Base-by-base conservation (phyloP, 495 filamentous ascomycete genomes). In the Hypoxylon perforatum region DNA sequence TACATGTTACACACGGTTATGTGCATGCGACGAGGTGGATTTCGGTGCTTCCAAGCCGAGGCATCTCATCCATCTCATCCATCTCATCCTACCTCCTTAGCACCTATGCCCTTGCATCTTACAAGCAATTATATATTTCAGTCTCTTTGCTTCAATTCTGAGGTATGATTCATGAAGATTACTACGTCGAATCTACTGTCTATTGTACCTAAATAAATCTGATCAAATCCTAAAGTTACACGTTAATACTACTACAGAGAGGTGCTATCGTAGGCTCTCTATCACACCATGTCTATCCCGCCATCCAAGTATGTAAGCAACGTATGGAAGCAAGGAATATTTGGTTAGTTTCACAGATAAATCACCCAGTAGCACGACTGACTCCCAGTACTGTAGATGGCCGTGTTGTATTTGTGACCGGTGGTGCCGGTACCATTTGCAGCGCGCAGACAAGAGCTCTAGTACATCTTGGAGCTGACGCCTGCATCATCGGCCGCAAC, bases 401-500 rank as follows among this genome's bases (percentile, higher is more conserved):
- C 73, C 95, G 95, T 74, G 93, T 98, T 17, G 85, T 97, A 65
- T 94, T 98, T 81, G 96, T 96, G 72, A 99, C 95, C 23, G 95
- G 95, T 39, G 95, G 95, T 52, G 92, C 92, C 0, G 95, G 95
- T 36, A 90, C 92, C 12, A 99, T 99, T 67, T 96, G 95, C 77
- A 94, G 90, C 67, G 92, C 90, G 8, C 95, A 97, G 77, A 95
- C 97, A 38, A 87, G 92, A 54, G 95, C 94, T 14, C 76, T 99
- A 38, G 92, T 99, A 14, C 84, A 93, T 54, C 90, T 99, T 30
- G 95, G 95, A 57, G 94, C 92, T 36, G 90, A 97, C 67, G 95
- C 95, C 30, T 94, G 91, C 75, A 97, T 99, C 71, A 86, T 97
- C 45, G 95, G 95, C 39, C 89, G 95, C 49, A 97, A 91, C 71